Percentiles rank a stretch among this genome's conserved stretches.
These are phyloP conservation scores for Clathrus columnatus DNA, from an alignment of 768 basidiomycete genomes.

Conservation along the genomic window DNA sequence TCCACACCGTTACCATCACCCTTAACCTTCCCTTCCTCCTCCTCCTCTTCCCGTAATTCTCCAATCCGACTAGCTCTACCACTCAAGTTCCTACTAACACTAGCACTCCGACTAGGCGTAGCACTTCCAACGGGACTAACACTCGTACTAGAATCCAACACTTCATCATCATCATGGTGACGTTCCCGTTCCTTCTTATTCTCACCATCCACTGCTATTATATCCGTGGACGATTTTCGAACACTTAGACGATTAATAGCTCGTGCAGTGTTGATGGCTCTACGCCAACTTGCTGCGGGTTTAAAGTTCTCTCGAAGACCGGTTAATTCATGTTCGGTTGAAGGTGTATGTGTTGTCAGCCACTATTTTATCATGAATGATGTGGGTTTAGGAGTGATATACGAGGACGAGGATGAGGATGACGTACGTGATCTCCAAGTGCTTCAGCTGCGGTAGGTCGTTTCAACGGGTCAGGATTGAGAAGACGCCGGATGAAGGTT, in stretches of 20 bases:
- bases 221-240: neutral
- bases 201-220: neutral
- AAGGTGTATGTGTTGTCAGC: constrained; percentile 59
- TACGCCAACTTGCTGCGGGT: constrained; percentile 62
- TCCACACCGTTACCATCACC: neutral
- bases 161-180: neutral
- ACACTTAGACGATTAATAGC: constrained; percentile 23
- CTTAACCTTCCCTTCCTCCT: neutral
- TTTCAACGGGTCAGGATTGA: constrained; percentile 60
- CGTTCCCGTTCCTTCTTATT: neutral
- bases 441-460: constrained; percentile 74
- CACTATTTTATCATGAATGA: too few relatives aligned
- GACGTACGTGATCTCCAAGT: constrained; percentile 50
- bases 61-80: neutral
- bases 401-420: neutral
- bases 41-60: neutral
- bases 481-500: constrained; percentile 62
- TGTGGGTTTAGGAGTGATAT: too few relatives aligned
- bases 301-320: constrained; percentile 82
- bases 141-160: neutral
- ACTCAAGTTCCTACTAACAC: neutral
- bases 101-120: neutral
- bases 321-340: constrained; percentile 64
- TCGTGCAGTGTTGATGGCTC: constrained; percentile 50
- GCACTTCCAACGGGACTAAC: too few relatives aligned